These are phyloP conservation scores for Paramecium pentaurelia DNA, from an alignment of 73 alveolate species.

Conservation along the genomic window DNA sequence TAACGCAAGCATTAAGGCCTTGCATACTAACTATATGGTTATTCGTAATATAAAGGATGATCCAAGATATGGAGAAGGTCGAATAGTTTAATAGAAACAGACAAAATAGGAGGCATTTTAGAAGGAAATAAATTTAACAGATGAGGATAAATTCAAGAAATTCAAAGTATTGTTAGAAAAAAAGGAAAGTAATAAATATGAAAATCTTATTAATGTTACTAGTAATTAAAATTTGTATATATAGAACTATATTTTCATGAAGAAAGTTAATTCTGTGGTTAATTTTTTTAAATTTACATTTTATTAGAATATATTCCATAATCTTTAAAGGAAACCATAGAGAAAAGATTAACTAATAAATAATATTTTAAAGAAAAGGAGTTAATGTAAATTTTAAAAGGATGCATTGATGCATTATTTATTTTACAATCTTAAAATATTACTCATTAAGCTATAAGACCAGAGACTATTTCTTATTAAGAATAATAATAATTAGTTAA, in stretches of 20 bases:
- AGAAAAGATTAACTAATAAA: neutral
- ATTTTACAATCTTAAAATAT: neutral
- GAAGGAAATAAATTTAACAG: slow-evolving; percentile 15
- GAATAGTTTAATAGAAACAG: neutral
- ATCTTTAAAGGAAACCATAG: neutral
- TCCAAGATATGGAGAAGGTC: slow-evolving; percentile 10
- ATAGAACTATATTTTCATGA: neutral
- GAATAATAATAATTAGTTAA: neutral
- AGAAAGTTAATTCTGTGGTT: slow-evolving; percentile 16
- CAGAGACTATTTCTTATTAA: neutral
- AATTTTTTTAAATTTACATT: slow-evolving; percentile 6
- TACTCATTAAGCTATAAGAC: neutral
- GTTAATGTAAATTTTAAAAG: neutral
- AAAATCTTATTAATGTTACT: neutral
- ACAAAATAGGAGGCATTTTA: neutral
- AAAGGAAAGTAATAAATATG: neutral
- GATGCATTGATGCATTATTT: neutral
- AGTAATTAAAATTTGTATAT: neutral
- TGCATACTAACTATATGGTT: neutral
- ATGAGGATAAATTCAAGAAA: slow-evolving; percentile 3
- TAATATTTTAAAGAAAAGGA: neutral
- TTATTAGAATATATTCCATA: neutral
- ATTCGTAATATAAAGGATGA: neutral
- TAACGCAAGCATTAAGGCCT: neutral
- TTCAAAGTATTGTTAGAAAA: neutral